Conservation (phyloP, 1,139 yeast genomes). For the Blastobotrys proliferans region DNA sequence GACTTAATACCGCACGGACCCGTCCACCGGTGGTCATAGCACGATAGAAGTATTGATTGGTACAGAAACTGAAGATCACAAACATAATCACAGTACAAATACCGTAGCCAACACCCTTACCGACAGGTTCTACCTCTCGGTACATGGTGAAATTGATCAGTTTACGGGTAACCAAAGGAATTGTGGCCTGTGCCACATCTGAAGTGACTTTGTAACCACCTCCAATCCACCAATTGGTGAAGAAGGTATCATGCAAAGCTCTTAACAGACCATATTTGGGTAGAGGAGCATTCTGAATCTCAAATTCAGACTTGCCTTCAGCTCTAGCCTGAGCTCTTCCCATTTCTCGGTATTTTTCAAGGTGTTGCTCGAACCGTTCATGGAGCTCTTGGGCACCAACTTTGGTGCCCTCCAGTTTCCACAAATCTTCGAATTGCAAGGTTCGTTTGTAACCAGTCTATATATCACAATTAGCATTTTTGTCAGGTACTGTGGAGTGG, state of each 20-base stretch:
- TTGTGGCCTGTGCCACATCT: conserved; percentile 50
- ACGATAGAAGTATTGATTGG: conserved; percentile 60
- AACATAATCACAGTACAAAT: conserved; percentile 50
- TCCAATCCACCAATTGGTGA: conserved; percentile 46
- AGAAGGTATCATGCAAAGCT: conserved; percentile 56
- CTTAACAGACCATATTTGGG: conserved; percentile 42
- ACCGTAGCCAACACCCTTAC: conserved; percentile 59
- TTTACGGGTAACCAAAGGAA: conserved; percentile 48
- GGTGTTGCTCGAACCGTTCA: conserved; percentile 37
- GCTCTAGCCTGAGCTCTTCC: conserved; percentile 30
- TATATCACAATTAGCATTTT: conserved; percentile 8
- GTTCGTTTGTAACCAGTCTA: conserved; percentile 62
- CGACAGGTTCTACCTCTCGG: conserved; percentile 23
- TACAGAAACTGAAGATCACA: conserved; percentile 45
- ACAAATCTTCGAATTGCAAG: conserved; percentile 60
- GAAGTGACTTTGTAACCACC: conserved; percentile 43
- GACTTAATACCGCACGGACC: conserved; percentile 60
- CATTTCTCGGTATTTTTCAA: conserved; percentile 39
- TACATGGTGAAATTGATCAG: conserved; percentile 44
- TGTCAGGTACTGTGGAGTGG: background rate
- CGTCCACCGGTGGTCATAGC: conserved; percentile 66
- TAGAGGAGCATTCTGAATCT: conserved; percentile 28
- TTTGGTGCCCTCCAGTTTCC: conserved; percentile 47
- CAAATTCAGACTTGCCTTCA: conserved; percentile 24
- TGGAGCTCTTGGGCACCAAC: conserved; percentile 46